A percentile compares a stretch with the other conserved stretches of the same genome.
Evolutionary conservation across 108 stramenopile genomes (phyloP).

Genomic region (Pseudonitzschia delicatissima): DNA sequence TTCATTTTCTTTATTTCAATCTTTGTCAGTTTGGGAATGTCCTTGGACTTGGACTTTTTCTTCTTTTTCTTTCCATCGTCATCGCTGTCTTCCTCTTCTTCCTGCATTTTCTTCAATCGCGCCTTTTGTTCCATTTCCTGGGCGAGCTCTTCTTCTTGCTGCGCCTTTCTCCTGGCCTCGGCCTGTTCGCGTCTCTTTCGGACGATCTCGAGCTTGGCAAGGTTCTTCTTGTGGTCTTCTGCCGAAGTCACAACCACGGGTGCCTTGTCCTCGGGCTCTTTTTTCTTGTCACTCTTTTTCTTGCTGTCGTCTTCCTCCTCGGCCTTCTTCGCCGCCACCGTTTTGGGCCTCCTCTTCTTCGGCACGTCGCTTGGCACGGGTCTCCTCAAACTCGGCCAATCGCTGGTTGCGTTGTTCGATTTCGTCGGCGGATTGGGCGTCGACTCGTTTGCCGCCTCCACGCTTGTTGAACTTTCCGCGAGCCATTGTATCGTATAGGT

Average conservation of each 20-base stretch:
- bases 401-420: slow-evolving; percentile 82
- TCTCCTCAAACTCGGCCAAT: slow-evolving; percentile 77
- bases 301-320: slow-evolving; percentile 42
- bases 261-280: slow-evolving; percentile 38
- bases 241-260: slow-evolving; percentile 51
- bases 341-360: slow-evolving; percentile 64
- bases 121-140: slow-evolving; percentile 55
- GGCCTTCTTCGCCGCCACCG: slow-evolving; percentile 44
- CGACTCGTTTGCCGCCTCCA: slow-evolving; percentile 73
- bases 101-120: slow-evolving; percentile 22
- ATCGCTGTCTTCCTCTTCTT: slow-evolving; percentile 30
- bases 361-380: slow-evolving; percentile 63
- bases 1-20: slow-evolving; percentile 91
- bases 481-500: slow-evolving; percentile 58
- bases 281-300: slow-evolving; percentile 36
- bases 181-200: slow-evolving; percentile 72
- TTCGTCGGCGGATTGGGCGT: slow-evolving; percentile 80
- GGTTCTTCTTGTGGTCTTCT: slow-evolving; percentile 83
- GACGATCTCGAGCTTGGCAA: slow-evolving; percentile 82
- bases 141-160: slow-evolving; percentile 53
- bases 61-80: slow-evolving; percentile 60
- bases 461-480: slow-evolving; percentile 81
- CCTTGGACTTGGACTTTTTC: slow-evolving; percentile 39
- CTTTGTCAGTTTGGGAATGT: slow-evolving; percentile 78
- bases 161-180: slow-evolving; percentile 41